Conservation (phyloP, 2,329 filamentous ascomycete genomes). For the Alternaria postmessia region DNA sequence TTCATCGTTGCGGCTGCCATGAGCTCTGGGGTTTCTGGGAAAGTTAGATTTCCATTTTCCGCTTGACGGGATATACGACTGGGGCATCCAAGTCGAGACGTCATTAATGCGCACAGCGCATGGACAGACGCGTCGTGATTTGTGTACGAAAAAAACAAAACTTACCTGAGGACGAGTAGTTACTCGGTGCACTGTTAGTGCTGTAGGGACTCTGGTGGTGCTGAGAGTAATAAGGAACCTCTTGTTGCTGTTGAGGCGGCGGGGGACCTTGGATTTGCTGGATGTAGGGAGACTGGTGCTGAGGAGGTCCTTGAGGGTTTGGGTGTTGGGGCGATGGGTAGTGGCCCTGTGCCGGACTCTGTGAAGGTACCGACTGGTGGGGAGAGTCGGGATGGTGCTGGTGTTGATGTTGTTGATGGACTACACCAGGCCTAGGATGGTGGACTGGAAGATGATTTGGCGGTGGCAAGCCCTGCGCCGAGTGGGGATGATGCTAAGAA, state of each 20-base stretch:
- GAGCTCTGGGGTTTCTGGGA: constrained; percentile 74
- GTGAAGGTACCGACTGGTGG: constrained; percentile 66
- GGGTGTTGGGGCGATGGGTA: constrained; percentile 75
- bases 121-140: constrained; percentile 14
- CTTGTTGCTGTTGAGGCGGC: constrained; percentile 69
- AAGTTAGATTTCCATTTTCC: constrained; percentile 56
- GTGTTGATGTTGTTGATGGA: constrained; percentile 58
- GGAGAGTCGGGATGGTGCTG: constrained; percentile 68
- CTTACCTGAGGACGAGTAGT: constrained; percentile 77
- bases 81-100: constrained; percentile 17
- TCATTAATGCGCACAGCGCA: constrained; percentile 20
- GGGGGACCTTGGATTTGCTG: constrained; percentile 68
- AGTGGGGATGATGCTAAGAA: constrained; percentile 76
- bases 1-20: constrained; percentile 75
- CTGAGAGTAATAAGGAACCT: constrained; percentile 77
- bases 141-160: constrained; percentile 16
- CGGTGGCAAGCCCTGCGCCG: constrained; percentile 75
- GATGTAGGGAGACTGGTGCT: constrained; percentile 69
- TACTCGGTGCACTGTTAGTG: constrained; percentile 79
- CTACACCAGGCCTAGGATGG: constrained; percentile 75
- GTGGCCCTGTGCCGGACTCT: constrained; percentile 63
- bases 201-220: constrained; percentile 87
- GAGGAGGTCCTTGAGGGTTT: constrained; percentile 61
- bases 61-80: constrained; percentile 6
- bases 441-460: constrained; percentile 66